Percentiles rank a stretch among this genome's conserved stretches.
phyloP scores from a whole-genome alignment of 2,329 filamentous ascomycete species.

The Aureobasidium sp. region DNA sequence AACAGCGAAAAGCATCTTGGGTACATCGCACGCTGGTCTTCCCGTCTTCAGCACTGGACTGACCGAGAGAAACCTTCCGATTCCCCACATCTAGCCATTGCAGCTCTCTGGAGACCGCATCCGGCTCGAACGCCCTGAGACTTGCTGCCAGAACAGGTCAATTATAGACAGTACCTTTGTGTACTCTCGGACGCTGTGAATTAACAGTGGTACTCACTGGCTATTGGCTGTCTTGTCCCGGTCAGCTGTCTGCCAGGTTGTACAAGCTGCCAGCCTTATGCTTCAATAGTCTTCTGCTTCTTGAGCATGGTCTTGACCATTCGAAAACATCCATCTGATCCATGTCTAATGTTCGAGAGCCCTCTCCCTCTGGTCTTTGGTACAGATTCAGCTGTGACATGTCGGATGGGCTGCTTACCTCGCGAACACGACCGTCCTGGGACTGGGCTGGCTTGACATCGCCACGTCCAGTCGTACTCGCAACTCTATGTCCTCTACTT shows the following conservation, averaged over 20 bases:
- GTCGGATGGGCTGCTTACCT: not conserved
- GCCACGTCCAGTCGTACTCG: not conserved
- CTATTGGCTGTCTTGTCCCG: not conserved
- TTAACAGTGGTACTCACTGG: not conserved
- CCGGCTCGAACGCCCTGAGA: too few species aligned
- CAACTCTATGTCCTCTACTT: not conserved
- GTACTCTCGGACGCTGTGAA: not conserved
- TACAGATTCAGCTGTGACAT: not conserved
- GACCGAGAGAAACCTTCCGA: not conserved
- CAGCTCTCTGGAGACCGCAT: not conserved
- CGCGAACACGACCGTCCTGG: too few species aligned
- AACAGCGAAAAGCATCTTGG: not conserved
- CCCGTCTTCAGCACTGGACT: not conserved
- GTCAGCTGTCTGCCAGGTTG: not conserved
- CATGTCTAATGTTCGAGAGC: not conserved
- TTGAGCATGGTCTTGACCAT: not conserved
- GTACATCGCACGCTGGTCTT: not conserved
- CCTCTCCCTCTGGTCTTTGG: not conserved
- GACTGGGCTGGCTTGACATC: not conserved
- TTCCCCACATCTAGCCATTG: not conserved
- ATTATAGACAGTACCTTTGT: not conserved
- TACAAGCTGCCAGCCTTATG: not conserved
- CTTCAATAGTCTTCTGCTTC: constrained; percentile 7
- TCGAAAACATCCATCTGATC: not conserved
- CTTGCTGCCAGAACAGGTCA: not conserved